Evolutionary conservation across 306 rosid species (phyloP).

Genomic region (Vicia villosa): DNA sequence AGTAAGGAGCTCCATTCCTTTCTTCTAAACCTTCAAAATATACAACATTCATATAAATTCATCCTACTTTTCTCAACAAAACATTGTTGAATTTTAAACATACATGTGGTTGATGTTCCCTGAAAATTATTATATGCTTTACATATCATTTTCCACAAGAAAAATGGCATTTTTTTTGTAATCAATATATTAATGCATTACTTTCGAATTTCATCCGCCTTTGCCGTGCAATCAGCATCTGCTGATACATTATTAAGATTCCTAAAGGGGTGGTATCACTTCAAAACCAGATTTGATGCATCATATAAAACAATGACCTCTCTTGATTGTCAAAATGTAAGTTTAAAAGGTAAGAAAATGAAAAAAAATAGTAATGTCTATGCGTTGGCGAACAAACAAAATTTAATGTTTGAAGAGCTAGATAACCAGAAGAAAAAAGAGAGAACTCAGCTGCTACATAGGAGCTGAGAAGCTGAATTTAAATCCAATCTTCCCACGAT

Average conservation of each 20-base stretch:
- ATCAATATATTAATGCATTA: neutral
- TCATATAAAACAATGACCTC: slow-evolving; percentile 32
- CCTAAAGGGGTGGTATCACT: neutral
- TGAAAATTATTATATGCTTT: no score
- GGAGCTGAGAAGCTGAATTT: slow-evolving; percentile 84
- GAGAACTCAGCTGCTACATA: slow-evolving; percentile 40
- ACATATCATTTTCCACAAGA: no score
- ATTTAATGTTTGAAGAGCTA: slow-evolving; percentile 5
- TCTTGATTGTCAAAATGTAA: slow-evolving; percentile 32
- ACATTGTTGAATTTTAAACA: neutral
- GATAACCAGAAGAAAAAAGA: slow-evolving; percentile 21
- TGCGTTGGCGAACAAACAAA: neutral
- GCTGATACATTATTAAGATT: slow-evolving; percentile 12
- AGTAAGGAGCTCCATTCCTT: no score
- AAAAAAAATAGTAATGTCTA: neutral
- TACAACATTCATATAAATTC: neutral
- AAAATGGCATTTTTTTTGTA: no score
- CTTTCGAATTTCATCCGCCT: neutral
- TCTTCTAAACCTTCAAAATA: no score
- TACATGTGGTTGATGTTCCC: neutral
- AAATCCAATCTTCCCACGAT: slow-evolving; percentile 82
- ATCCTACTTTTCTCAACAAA: no score
- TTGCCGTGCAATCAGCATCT: slow-evolving; percentile 9
- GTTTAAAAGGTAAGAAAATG: slow-evolving; percentile 26
- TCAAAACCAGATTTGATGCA: slow-evolving; percentile 13